Evolutionary conservation across 2,329 filamentous ascomycete species (phyloP), one percentile per base, ranked within the genome.

Genomic region (Aspergillus persii): DNA sequence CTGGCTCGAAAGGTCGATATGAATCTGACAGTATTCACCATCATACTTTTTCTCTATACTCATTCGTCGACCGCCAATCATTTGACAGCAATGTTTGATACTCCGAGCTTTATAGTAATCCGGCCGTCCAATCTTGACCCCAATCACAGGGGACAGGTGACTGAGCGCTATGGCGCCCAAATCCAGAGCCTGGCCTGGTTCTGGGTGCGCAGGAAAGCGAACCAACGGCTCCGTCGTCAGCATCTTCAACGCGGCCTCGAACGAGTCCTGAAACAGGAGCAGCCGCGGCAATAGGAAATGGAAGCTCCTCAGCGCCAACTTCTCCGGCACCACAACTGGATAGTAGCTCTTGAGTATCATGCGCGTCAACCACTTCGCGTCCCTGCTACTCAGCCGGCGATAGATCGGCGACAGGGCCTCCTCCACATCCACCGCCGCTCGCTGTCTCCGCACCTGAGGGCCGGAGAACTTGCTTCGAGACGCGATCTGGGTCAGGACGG

Each of bases 1-100:
- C 12, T 57, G 15, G 77, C 83, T 85, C 8, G 78, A 78, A 6
- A 90, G 77, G 68, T 96, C 86, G 44, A 96, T 79, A 68, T 96
- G 92, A 31, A 96, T 86, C 72, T 96, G 92, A 66, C 91, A 96
- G 65, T 95, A 96, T 73, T 96, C 92, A 11, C 90, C 92, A 67
- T 96, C 92, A 61, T 96, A 86, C 71, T 96, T 96, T 54, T 87
- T 82, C 72, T 96, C 91, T 27, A 92, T 83, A 59, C 88, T 90
- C 84, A 93, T 86, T 11, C 77, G 83, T 15, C 83, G 78, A 0
- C 81, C 80, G 4, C 79, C 81, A 2, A 83, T 79, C 79, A 94
- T 84, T 18, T 86, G 80, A 23, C 90, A 74, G 69, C 90, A 94
- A 69, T 95, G 84, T 60, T 91, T 88, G 66, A 94, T 89, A 63